Conservation (phyloP, 331 rosid species). For the Malus hybrid region DNA sequence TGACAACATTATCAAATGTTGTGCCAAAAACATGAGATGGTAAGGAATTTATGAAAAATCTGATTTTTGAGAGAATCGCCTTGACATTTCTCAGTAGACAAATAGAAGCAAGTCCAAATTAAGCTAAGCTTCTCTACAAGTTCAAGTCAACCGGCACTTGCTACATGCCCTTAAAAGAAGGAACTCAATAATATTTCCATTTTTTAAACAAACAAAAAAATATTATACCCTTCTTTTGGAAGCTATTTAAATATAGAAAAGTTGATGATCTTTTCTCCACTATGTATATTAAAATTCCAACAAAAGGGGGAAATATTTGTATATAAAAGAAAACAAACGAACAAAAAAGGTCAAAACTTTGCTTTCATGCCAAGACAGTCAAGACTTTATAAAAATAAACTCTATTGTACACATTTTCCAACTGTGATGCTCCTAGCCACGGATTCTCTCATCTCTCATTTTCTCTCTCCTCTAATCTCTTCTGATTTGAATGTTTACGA, state of each 20-base stretch:
- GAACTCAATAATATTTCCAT: background rate
- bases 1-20: too few relatives aligned
- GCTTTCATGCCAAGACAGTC: slow-evolving; percentile 20
- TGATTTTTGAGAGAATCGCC: too few relatives aligned
- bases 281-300: background rate
- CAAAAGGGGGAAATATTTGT: background rate
- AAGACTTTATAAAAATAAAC: slow-evolving; percentile 20
- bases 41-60: too few relatives aligned
- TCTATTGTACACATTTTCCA: too few relatives aligned
- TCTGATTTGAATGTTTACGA: too few relatives aligned
- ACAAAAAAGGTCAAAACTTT: slow-evolving; percentile 21
- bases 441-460: too few relatives aligned
- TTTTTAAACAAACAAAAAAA: too few relatives aligned
- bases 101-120: background rate
- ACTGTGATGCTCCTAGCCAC: too few relatives aligned
- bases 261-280: slow-evolving; percentile 39
- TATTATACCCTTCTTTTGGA: background rate
- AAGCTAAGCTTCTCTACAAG: background rate
- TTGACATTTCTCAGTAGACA: background rate
- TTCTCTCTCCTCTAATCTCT: too few relatives aligned
- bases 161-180: background rate
- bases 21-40: accelerated
- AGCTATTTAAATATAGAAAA: slow-evolving; percentile 22
- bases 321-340: background rate
- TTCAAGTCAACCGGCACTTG: background rate